Evolutionary conservation across 2,329 filamentous ascomycete species (phyloP).

Genomic region (Cordyceps militaris): DNA sequence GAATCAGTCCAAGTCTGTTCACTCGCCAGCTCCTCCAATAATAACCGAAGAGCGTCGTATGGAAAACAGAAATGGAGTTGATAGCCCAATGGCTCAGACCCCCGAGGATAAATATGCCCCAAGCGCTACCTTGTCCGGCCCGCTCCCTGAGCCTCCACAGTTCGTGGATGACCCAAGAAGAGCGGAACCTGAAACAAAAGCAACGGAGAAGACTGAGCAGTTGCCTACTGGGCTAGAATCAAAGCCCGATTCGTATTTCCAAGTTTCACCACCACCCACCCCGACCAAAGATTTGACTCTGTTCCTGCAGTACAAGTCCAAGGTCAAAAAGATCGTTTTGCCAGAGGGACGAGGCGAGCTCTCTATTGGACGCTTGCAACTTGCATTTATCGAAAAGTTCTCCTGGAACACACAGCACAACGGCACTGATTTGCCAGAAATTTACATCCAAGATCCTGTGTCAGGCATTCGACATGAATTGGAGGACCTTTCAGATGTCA

Average conservation of each 20-base stretch:
- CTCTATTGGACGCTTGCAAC: constrained; percentile 78
- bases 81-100: constrained; percentile 38
- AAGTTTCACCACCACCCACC: constrained; percentile 56
- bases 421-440: constrained; percentile 86
- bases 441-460: constrained; percentile 93
- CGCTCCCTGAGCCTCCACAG: constrained; percentile 38
- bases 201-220: not conserved
- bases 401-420: constrained; percentile 98
- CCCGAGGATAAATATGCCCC: constrained; percentile 58
- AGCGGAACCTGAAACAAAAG: constrained; percentile 11
- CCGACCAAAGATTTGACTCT: constrained; percentile 82
- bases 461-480: constrained; percentile 96
- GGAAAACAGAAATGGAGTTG: constrained; percentile 13
- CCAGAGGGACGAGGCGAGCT: constrained; percentile 77
- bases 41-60: constrained; percentile 53
- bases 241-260: constrained; percentile 45
- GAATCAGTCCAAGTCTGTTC: constrained; percentile 33
- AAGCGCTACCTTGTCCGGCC: constrained; percentile 53
- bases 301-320: constrained; percentile 93
- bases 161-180: constrained; percentile 2
- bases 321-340: constrained; percentile 92
- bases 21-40: constrained; percentile 51
- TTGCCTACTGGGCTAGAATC: constrained; percentile 30
- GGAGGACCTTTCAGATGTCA: constrained; percentile 87
- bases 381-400: constrained; percentile 98